These are phyloP conservation scores for Pistacia integerrima DNA, from an alignment of 345 rosid species.

Conservation along the genomic window DNA sequence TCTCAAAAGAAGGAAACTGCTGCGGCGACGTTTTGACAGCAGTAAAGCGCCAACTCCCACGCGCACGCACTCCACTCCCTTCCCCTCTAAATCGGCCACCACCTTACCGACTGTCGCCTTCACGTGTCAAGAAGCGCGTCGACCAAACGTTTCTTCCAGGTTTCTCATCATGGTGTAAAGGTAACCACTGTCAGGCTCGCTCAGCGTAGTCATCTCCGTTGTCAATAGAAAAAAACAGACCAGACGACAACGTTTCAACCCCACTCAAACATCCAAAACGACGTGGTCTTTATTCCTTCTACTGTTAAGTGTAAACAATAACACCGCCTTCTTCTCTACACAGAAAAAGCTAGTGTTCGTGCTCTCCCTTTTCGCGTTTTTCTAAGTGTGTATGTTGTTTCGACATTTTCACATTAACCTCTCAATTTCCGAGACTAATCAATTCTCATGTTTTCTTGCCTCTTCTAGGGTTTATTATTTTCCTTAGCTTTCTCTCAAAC, in stretches of 20 bases:
- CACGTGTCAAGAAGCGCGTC: constrained; percentile 36
- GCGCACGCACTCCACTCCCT: constrained; percentile 22
- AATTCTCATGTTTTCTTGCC: constrained; percentile 14
- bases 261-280: background rate
- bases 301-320: background rate
- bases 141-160: background rate
- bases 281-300: background rate
- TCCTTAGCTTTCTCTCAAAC: background rate
- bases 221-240: background rate
- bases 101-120: background rate
- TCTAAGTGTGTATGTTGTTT: constrained; percentile 13
- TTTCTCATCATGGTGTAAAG: constrained; percentile 34
- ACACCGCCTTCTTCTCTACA: constrained; percentile 7
- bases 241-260: background rate
- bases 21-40: too few species aligned
- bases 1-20: too few species aligned
- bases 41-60: background rate
- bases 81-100: background rate
- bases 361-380: background rate
- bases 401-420: constrained; percentile 4
- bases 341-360: background rate
- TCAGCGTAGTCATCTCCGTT: constrained; percentile 16
- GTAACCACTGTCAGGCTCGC: constrained; percentile 39
- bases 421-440: constrained; percentile 12
- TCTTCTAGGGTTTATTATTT: constrained; percentile 29